Evolutionary conservation across 2,329 filamentous ascomycete species (phyloP), one percentile per base, ranked within the genome.

Genomic region (Calonectria hawksworthii): DNA sequence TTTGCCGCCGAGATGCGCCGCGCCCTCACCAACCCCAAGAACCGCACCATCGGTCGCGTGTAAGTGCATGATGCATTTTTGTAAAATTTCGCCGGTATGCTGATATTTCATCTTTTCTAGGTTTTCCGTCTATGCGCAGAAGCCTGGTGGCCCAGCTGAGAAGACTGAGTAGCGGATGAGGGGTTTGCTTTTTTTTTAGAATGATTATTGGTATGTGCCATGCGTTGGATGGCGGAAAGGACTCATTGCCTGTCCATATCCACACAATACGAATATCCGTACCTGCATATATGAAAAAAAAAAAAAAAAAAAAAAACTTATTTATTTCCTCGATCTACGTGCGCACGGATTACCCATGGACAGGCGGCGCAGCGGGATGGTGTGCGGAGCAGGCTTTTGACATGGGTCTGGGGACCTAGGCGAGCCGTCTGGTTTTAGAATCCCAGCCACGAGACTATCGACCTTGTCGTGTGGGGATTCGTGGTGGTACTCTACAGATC

Each of bases 1-100:
- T 80, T 80, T 64, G 77, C 71, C 2, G 74, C 50, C 1, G 79
- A 80, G 41, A 80, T 80, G 79, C 74, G 79, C 7, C 70, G 63
- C 18, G 14, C 34, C 2, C 41, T 80, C 1, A 65, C 74, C 54
- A 74, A 78, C 32, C 68, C 72, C 1, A 80, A 72, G 44, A 80
- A 56, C 3, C 77, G 76, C 14, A 64, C 76, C 7, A 69, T 70
- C 1, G 79, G 75, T 9, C 41, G 51, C 16, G 76, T 80, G 79
- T 80, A 74, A 66, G 79, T 75, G 1, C 3, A 41, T 21, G 14
- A n/a, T 11, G 2, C 26, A 16, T 3, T 11, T 10, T 36, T 38
- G 4, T 23, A 30, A 4, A 26, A 59, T 16, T 4, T 38, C 9
- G 18, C 4, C 10, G 23, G 10, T n/a, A n/a, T 56, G 16, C 56